Evolutionary conservation across 352 stramenopile genomes (phyloP), one percentile per base, ranked within the genome.

Genomic region (Globisporangium uncinulatum): DNA sequence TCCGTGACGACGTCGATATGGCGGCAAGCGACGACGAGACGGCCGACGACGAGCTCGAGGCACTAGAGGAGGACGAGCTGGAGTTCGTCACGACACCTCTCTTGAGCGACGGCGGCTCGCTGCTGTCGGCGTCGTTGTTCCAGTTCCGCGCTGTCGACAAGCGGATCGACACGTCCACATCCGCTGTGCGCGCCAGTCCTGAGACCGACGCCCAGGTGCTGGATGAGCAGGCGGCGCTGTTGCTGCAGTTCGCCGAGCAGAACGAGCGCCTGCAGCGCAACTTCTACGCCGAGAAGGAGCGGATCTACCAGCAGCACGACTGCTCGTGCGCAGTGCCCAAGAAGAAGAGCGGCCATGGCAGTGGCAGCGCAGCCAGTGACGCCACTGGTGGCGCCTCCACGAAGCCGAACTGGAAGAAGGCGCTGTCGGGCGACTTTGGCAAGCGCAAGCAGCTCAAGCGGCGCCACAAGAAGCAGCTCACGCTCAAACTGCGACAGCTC

Each of bases 401-500:
- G 5, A 64, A 48, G 50, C 41, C 68, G 20, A 85, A 86, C 66
- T 92, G 77, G 74, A 71, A 72, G 32, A 80, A 73, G 36, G 61
- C 55, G 32, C 69, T 86, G 15, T 70, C 66, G 31, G 66, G 69
- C 50, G 67, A 86, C 44, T 88, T 79, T 34, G 62, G 67, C 47
- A 82, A 82, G 57, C 72, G 71, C 59, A 88, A 89, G 53, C 76
- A 92, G 46, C 69, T 91, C 48, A 86, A 88, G 53, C 76, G 79
- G 39, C 79, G 79, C 0, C 71, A 87, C 32, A 89, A 87, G 56
- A 86, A 88, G 53, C 76, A 80, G 43, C 66, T 89, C 20, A 71
- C 64, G 21, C 61, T 63, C 14, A 79, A 83, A 46, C 56, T 83
- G n/a, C 72, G 74, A 39, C 64, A 78, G 54, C 57, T 87, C 3